Percentiles rank a stretch among this genome's conserved stretches.
phyloP scores from a whole-genome alignment of 2,329 filamentous ascomycete species.

The Ceratocystis huliohia region DNA sequence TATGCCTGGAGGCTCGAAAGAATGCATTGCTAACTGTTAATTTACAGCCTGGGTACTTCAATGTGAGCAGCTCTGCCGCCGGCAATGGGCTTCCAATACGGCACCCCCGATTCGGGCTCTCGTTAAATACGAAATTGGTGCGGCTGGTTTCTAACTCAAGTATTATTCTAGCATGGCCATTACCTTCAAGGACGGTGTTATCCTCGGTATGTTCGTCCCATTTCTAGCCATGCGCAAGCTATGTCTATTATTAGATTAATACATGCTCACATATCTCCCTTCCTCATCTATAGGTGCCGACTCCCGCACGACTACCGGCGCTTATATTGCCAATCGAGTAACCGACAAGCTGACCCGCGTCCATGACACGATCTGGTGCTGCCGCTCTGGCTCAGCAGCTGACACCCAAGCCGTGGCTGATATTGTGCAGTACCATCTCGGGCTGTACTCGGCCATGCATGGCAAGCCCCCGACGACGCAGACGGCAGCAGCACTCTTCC shows the following conservation, averaged over 20 bases:
- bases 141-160: conserved; percentile 24
- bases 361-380: conserved; percentile 99
- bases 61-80: conserved; percentile 50
- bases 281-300: conserved; percentile 54
- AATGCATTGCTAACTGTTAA: conserved; percentile 27
- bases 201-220: conserved; percentile 49
- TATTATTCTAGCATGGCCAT: conserved; percentile 71
- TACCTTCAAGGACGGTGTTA: conserved; percentile 97
- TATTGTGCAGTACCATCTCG: conserved; percentile 92
- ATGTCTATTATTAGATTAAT: no score
- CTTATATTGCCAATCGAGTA: conserved; percentile 97
- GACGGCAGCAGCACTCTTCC: conserved; percentile 89
- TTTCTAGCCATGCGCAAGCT: background rate
- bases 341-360: conserved; percentile 99
- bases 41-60: conserved; percentile 75
- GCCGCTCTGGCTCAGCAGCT: conserved; percentile 89
- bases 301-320: conserved; percentile 90
- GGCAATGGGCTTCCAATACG: background rate
- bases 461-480: conserved; percentile 85
- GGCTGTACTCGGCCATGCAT: conserved; percentile 82
- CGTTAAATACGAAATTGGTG: background rate
- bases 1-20: background rate
- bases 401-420: conserved; percentile 97
- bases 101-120: no score
- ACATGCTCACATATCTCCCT: background rate